These are phyloP conservation scores for Suillus clintonianus DNA, from an alignment of 768 basidiomycete genomes.

Conservation along the genomic window DNA sequence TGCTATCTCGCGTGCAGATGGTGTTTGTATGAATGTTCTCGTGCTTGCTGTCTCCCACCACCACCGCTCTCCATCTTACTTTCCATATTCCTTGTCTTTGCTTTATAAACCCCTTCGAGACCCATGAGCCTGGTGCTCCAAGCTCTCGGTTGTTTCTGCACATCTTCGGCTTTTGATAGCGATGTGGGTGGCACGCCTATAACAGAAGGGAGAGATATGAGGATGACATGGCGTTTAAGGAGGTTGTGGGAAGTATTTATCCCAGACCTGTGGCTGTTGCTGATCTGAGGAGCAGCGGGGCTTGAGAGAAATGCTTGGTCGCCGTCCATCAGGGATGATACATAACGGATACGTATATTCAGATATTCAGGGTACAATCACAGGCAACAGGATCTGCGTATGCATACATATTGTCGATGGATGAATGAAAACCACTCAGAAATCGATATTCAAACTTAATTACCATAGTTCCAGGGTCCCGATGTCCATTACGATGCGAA, in stretches of 20 bases:
- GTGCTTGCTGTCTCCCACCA: constrained; percentile 25
- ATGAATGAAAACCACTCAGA: no score
- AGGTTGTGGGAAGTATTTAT: constrained; percentile 25
- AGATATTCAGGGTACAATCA: no score
- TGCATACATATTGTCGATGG: no score
- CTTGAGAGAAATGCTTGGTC: background rate
- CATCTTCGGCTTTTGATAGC: constrained; percentile 31
- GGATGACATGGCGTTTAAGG: constrained; percentile 33
- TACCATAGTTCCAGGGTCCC: no score
- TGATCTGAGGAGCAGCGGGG: background rate
- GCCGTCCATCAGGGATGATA: no score
- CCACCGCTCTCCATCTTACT: constrained; percentile 25
- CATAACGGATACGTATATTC: no score
- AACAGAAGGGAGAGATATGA: constrained; percentile 32
- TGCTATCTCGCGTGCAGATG: background rate
- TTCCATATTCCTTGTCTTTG: constrained; percentile 12
- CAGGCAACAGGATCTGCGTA: no score
- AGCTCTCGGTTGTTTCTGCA: constrained; percentile 37
- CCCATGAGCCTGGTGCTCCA: constrained; percentile 24
- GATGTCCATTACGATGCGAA: no score
- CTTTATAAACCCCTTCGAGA: constrained; percentile 23
- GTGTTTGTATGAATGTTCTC: background rate
- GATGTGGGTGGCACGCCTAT: constrained; percentile 29
- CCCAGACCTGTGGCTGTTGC: no score
- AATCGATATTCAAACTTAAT: no score